Conservation (phyloP, 768 basidiomycete species). For the Pulveroboletus sp. region DNA sequence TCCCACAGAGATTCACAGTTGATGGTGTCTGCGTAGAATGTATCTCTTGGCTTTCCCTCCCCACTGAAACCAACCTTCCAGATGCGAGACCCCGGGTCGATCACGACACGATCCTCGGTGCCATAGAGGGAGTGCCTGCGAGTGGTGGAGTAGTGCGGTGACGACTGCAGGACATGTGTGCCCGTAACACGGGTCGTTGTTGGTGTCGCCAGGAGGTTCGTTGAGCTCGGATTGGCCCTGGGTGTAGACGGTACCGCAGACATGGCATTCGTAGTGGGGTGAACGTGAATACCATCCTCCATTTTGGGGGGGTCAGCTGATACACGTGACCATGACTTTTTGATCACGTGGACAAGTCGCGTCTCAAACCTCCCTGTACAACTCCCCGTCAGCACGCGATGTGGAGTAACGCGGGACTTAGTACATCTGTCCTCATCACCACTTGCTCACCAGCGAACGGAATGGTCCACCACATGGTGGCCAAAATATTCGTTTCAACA, state of each 20-base stretch:
- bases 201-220: slow-evolving; percentile 45
- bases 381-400: slow-evolving; percentile 3
- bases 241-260: slow-evolving; percentile 33
- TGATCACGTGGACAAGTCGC: slow-evolving; percentile 21
- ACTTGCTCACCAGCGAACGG: slow-evolving; percentile 23
- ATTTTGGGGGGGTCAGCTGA: no score
- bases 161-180: slow-evolving; percentile 53
- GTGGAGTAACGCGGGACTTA: slow-evolving; percentile 28
- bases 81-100: slow-evolving; percentile 88
- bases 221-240: slow-evolving; percentile 15
- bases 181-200: slow-evolving; percentile 48
- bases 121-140: slow-evolving; percentile 93
- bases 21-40: slow-evolving; percentile 58
- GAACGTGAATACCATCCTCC: not conserved
- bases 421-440: slow-evolving; percentile 24
- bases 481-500: slow-evolving; percentile 22
- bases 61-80: slow-evolving; percentile 99
- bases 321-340: slow-evolving; percentile 14
- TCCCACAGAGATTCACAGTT: slow-evolving; percentile 53
- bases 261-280: slow-evolving; percentile 19
- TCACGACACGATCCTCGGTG: slow-evolving; percentile 90
- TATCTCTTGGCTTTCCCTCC: slow-evolving; percentile 84
- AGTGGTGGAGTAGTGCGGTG: slow-evolving; percentile 81
- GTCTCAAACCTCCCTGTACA: not conserved
- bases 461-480: slow-evolving; percentile 27